Conservation (phyloP, 2,329 filamentous ascomycete genomes). For the Colletotrichum coccodes region DNA sequence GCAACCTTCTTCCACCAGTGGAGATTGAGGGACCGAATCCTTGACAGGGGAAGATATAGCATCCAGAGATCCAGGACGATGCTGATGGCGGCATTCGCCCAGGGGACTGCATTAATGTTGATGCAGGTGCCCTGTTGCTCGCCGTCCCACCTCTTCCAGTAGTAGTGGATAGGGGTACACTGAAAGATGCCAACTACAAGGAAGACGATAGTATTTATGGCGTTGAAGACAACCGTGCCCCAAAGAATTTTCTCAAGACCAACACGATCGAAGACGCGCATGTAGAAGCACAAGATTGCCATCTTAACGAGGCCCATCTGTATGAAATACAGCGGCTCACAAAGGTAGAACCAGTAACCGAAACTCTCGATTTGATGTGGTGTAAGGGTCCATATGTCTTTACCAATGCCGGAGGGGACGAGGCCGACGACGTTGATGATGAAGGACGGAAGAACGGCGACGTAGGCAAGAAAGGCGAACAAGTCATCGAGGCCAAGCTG, state of each 20-base stretch:
- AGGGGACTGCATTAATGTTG: constrained; percentile 50
- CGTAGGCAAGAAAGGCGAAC: constrained; percentile 36
- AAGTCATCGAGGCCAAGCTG: constrained; percentile 45
- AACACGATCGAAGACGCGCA: constrained; percentile 49
- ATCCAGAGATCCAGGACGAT: constrained; percentile 55
- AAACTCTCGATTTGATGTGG: constrained; percentile 38
- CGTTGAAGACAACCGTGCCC: constrained; percentile 44
- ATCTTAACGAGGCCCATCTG: constrained; percentile 50
- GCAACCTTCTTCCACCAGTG: constrained; percentile 54
- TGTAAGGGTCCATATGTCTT: constrained; percentile 46
- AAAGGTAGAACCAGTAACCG: constrained; percentile 42
- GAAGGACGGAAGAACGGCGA: constrained; percentile 36
- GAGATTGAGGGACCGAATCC: constrained; percentile 45
- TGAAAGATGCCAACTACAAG: constrained; percentile 46
- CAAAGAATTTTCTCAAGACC: constrained; percentile 44
- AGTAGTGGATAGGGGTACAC: constrained; percentile 50
- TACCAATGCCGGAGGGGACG: constrained; percentile 42
- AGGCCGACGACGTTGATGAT: constrained; percentile 38
- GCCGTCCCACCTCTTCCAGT: constrained; percentile 54
- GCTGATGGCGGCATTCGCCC: constrained; percentile 53
- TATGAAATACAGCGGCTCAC: constrained; percentile 51
- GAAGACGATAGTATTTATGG: constrained; percentile 43
- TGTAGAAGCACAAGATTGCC: constrained; percentile 53
- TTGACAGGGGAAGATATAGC: constrained; percentile 51
- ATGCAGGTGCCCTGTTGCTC: constrained; percentile 51